Percentiles rank a stretch among this genome's conserved stretches.
Conservation (phyloP, 352 stramenopile genomes). For the Globisporangium camurandrum region DNA sequence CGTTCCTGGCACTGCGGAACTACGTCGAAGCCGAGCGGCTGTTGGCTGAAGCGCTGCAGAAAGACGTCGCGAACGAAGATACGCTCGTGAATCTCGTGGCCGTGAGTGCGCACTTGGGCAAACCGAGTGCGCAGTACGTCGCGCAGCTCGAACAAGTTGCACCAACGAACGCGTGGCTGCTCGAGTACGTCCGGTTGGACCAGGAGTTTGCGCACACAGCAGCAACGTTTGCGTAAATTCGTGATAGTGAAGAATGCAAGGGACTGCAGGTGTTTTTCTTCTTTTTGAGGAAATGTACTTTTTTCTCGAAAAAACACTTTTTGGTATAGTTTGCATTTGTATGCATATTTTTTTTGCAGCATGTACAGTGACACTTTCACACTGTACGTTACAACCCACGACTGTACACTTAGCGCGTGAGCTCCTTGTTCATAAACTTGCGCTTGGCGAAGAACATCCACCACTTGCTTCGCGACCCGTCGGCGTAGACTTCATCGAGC, state of each 20-base stretch:
- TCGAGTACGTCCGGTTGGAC: constrained; percentile 62
- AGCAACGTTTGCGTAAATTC: constrained; percentile 48
- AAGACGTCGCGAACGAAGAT: constrained; percentile 84
- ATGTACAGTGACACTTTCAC: background rate
- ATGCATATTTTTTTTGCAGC: background rate
- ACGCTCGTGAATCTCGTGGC: constrained; percentile 93
- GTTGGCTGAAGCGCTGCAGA: constrained; percentile 84
- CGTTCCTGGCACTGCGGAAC: constrained; percentile 90
- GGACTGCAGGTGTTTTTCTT: too few species aligned
- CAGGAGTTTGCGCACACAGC: constrained; percentile 60
- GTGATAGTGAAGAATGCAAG: too few species aligned
- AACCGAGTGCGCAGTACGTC: constrained; percentile 70
- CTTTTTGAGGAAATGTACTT: too few species aligned
- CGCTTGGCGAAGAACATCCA: constrained; percentile 92
- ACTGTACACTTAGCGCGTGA: constrained; percentile 46
- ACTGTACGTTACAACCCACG: too few species aligned
- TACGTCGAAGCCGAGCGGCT: constrained; percentile 86
- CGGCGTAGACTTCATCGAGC: constrained; percentile 77
- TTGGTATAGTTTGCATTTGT: too few species aligned
- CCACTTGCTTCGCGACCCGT: constrained; percentile 90
- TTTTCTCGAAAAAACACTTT: too few species aligned
- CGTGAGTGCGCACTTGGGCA: constrained; percentile 86
- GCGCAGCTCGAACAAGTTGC: constrained; percentile 75
- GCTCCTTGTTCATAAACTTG: constrained; percentile 94
- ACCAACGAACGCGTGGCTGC: constrained; percentile 60